Conservation (phyloP, 208 protist genomes). For the Angomonas ambiguus region DNA sequence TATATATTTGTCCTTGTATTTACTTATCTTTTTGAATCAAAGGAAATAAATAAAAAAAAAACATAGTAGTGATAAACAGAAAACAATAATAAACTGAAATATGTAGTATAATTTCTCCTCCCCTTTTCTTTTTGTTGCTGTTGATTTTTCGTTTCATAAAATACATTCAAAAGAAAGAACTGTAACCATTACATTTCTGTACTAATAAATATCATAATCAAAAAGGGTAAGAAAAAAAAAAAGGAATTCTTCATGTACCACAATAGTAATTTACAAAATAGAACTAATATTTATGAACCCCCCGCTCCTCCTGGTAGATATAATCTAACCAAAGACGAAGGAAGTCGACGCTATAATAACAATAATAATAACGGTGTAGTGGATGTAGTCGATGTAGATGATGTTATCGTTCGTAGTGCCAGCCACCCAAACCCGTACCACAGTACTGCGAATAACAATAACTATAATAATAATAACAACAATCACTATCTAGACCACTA, state of each 20-base stretch:
- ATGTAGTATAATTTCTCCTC: too few species aligned
- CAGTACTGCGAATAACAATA: not conserved
- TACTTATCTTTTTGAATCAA: not conserved
- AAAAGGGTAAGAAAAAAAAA: not conserved
- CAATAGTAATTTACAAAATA: not conserved
- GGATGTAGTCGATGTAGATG: not conserved
- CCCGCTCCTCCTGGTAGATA: not conserved
- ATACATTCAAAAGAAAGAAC: not conserved
- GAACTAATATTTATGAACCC: not conserved
- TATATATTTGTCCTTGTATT: not conserved
- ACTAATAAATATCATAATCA: constrained; percentile 2
- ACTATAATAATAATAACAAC: constrained; percentile 5
- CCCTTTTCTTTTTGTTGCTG: constrained; percentile 2
- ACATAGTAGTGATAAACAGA: constrained; percentile 5
- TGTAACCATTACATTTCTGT: constrained; percentile 20
- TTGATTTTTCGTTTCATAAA: too few species aligned
- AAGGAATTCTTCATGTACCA: not conserved
- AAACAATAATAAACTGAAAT: too few species aligned
- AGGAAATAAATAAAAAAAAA: constrained; percentile 18
- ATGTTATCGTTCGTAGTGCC: not conserved
- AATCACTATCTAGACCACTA: not conserved
- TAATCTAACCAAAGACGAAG: too few species aligned
- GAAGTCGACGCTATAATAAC: too few species aligned
- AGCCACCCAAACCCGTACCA: not conserved
- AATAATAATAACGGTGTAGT: not conserved